Conservation (phyloP, 1,139 yeast species). For the Yamadazyma friedrichii region DNA sequence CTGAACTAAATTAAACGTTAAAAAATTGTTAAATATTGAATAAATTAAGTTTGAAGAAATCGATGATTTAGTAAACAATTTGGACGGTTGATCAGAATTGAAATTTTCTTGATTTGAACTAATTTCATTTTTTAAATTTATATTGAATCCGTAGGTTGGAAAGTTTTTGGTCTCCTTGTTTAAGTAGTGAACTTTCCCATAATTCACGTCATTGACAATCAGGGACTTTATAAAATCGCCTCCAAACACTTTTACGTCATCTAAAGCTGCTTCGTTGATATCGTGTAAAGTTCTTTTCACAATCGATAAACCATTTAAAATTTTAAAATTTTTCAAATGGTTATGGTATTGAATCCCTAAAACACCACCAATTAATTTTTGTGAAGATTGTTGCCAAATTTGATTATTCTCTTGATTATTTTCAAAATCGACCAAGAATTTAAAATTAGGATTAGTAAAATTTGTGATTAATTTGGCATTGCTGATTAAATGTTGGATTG, state of each 20-base stretch:
- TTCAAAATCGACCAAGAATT: conserved; percentile 34
- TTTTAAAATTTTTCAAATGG: conserved; percentile 2
- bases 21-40: conserved; percentile 33
- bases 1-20: conserved; percentile 22
- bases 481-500: conserved; percentile 40
- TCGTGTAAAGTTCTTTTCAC: conserved; percentile 42
- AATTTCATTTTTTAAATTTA: conserved; percentile 27
- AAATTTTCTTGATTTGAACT: conserved; percentile 33
- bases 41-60: conserved; percentile 31
- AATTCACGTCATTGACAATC: conserved; percentile 26
- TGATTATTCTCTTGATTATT: conserved; percentile 42
- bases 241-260: conserved; percentile 27
- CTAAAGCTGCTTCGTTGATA: conserved; percentile 41
- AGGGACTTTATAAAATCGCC: conserved; percentile 40
- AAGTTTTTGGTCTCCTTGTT: conserved; percentile 29
- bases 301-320: conserved; percentile 41
- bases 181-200: conserved; percentile 23
- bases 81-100: conserved; percentile 20
- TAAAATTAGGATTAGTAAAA: conserved; percentile 41
- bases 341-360: conserved; percentile 41
- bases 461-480: conserved; percentile 33
- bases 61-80: conserved; percentile 28
- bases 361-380: conserved; percentile 37
- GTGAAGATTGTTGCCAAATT: conserved; percentile 36
- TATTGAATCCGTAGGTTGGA: conserved; percentile 28